phyloP scores from a whole-genome alignment of 495 filamentous ascomycete genomes.

The Baudoinia panamericana region DNA sequence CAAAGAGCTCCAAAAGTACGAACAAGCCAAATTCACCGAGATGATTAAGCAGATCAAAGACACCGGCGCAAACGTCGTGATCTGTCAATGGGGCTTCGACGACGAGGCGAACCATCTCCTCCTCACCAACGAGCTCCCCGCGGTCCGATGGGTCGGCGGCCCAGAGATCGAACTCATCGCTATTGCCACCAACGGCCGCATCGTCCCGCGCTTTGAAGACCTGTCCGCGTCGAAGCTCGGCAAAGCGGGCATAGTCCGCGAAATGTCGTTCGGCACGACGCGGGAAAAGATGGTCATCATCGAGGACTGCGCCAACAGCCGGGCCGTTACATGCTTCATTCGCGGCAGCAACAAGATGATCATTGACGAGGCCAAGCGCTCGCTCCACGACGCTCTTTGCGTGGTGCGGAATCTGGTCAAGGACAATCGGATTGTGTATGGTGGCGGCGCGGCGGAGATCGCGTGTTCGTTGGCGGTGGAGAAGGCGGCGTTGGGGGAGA shows the following conservation, averaged over 20 bases:
- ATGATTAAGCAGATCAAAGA: constrained; percentile 98
- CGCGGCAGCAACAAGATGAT: constrained; percentile 99
- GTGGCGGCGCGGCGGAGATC: constrained; percentile 93
- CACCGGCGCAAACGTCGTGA: constrained; percentile 91
- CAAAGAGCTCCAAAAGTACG: constrained; percentile 89
- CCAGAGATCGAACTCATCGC: constrained; percentile 98
- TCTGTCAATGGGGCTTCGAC: constrained; percentile 99
- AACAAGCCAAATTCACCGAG: constrained; percentile 88
- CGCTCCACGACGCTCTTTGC: constrained; percentile 91
- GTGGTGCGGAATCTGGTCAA: constrained; percentile 92
- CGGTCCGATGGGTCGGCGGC: constrained; percentile 94
- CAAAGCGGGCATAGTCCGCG: constrained; percentile 74
- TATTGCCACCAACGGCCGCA: constrained; percentile 94
- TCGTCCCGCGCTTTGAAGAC: constrained; percentile 95
- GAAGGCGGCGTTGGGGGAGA: constrained; percentile 70
- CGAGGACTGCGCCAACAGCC: constrained; percentile 95
- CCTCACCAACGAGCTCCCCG: constrained; percentile 87
- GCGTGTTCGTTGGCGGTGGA: constrained; percentile 94
- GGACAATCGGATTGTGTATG: constrained; percentile 97
- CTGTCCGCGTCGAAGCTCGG: constrained; percentile 82
- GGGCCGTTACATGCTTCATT: constrained; percentile 91
- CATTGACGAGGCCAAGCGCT: constrained; percentile 97
- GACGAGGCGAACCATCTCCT: constrained; percentile 97
- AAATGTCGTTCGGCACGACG: constrained; percentile 94
- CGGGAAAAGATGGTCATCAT: constrained; percentile 99